A percentile compares a stretch with the other conserved stretches of the same genome.
phyloP scores from a whole-genome alignment of 352 stramenopile genomes.

The Hyaloperonospora arabidopsidis region DNA sequence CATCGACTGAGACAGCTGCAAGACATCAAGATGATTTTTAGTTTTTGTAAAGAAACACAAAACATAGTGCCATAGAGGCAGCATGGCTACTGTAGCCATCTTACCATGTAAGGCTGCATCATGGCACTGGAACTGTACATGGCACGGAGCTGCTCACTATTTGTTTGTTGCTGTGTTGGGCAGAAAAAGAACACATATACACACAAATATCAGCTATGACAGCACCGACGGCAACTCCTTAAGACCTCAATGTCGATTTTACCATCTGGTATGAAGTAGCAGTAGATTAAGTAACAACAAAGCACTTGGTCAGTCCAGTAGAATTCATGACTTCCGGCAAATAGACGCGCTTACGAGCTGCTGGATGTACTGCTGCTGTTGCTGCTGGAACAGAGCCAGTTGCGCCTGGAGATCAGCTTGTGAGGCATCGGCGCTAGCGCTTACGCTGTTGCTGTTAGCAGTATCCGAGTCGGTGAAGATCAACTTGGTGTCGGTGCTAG shows the following conservation, averaged over 20 bases:
- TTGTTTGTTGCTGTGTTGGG: conserved; percentile 35
- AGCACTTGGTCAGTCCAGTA: conserved; percentile 12
- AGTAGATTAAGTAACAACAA: background rate
- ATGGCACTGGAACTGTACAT: conserved; percentile 77
- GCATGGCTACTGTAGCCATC: background rate
- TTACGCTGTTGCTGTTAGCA: conserved; percentile 8
- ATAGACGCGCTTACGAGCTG: conserved; percentile 30
- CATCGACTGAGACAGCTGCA: conserved; percentile 51
- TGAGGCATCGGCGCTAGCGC: conserved; percentile 12
- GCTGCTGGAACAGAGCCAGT: conserved; percentile 49
- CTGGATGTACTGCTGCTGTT: conserved; percentile 53
- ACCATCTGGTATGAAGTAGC: conserved; percentile 28
- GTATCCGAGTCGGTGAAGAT: conserved; percentile 26
- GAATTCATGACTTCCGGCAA: background rate
- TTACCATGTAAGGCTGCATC: conserved; percentile 84
- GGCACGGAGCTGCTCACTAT: conserved; percentile 73
- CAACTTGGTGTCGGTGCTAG: conserved; percentile 20
- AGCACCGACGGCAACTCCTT: background rate
- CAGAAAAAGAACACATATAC: conserved; percentile 1
- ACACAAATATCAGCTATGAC: conserved; percentile 9
- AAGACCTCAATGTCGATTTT: conserved; percentile 2
- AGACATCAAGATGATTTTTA: background rate
- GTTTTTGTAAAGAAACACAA: background rate
- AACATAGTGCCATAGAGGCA: background rate
- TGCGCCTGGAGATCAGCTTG: conserved; percentile 41